A percentile compares a stretch with the other conserved stretches of the same genome.
phyloP scores from a whole-genome alignment of 192 early-diverging fungal species.

The Rhizoclosmatium globosum region DNA sequence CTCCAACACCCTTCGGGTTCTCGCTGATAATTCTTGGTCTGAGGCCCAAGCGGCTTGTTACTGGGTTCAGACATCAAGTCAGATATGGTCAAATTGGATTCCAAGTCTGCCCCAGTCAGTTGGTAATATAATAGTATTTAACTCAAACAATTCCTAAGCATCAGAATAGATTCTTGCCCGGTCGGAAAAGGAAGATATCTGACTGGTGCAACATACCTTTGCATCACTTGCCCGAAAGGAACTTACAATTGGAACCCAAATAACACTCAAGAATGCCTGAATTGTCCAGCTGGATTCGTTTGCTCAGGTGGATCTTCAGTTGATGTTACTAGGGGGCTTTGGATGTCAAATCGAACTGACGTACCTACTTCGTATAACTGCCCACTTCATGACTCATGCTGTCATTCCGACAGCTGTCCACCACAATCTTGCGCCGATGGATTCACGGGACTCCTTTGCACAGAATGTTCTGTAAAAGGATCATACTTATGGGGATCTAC shows the following conservation, averaged over 20 bases:
- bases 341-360: background rate
- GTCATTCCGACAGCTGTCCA: constrained; percentile 2
- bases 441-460: constrained; percentile 35
- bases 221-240: constrained; percentile 11
- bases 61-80: too few relatives aligned
- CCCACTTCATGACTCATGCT: constrained; percentile 20
- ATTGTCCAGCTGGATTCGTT: background rate
- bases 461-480: constrained; percentile 16
- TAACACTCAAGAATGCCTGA: background rate
- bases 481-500: constrained; percentile 13
- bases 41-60: too few relatives aligned
- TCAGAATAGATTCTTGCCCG: background rate
- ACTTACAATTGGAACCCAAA: constrained; percentile 18
- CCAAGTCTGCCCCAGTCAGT: too few relatives aligned
- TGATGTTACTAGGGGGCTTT: constrained; percentile 13
- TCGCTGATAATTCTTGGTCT: background rate
- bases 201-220: background rate
- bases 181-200: constrained; percentile 13
- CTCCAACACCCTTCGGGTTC: too few relatives aligned
- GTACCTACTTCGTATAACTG: constrained; percentile 22
- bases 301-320: constrained; percentile 27
- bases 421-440: background rate
- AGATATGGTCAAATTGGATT: background rate
- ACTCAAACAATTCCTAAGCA: background rate
- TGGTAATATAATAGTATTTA: background rate